Evolutionary conservation across 1,284 basidiomycete species (phyloP), one percentile per base, ranked within the genome.

Genomic region (Naganishia albida): DNA sequence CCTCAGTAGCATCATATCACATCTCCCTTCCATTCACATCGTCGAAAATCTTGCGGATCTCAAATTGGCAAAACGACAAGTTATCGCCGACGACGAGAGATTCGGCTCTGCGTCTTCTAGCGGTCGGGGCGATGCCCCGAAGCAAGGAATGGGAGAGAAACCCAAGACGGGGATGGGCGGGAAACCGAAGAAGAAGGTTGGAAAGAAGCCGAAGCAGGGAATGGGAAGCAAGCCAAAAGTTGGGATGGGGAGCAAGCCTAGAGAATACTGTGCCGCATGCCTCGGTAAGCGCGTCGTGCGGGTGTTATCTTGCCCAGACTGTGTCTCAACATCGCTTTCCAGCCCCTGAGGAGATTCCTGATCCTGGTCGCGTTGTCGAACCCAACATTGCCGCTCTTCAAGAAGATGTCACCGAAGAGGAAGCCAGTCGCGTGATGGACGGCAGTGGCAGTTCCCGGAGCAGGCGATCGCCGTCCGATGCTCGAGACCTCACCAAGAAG

Each of bases 111-210:
- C 46, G 16, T 46, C 38, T 12, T 40, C 20, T 25, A 60, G 34
- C 8, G 46, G 34, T 16, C 50, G 57, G 57, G 57, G 43, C 20
- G 56, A 59, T 49, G 46, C 56, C 20, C 42, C 43, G 7, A 38
- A 50, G 46, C 34, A 38, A 1, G 38, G 57, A 18, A 60, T 60
- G 46, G 46, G 46, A 18, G 50, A 46, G 46, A 49, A 50, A 23
- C 46, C 57, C 7, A 60, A 50, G 34, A 50, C 46, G 3, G 57
- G 57, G n/a, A 25, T 50, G 34, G 57, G 57, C 7, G 28, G 28
- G 3, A 50, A 49, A 40, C 46, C 57, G 7, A 59, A 59, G 56
- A 20, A 48, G 44, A 48, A 38, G 15, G 7, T 39, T 38, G 44
- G 30, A 7, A 38, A 59, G 56, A 49, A 59, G 42, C 42, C 25